phyloP scores from a whole-genome alignment of 305 asterid genomes.

The Fraxinus floribunda region DNA sequence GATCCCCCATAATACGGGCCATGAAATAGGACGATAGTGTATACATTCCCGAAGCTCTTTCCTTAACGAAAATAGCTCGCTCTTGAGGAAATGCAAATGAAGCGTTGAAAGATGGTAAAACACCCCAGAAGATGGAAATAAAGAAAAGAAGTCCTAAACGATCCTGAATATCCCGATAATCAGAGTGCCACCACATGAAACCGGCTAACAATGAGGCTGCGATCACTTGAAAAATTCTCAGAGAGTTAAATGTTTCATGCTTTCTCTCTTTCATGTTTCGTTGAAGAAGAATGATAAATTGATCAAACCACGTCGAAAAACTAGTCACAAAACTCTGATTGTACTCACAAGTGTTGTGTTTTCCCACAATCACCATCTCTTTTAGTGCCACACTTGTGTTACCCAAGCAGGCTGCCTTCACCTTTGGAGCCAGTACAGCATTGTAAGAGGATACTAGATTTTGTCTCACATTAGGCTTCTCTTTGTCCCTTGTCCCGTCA shows the following conservation, averaged over 20 bases:
- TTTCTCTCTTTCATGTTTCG: slow-evolving; percentile 45
- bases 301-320: slow-evolving; percentile 41
- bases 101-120: slow-evolving; percentile 43
- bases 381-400: slow-evolving; percentile 9
- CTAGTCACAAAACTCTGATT: not conserved
- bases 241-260: slow-evolving; percentile 41
- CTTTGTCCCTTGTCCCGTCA: slow-evolving; percentile 47
- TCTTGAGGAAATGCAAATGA: slow-evolving; percentile 48
- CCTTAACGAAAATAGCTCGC: slow-evolving; percentile 42
- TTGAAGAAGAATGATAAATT: slow-evolving; percentile 45
- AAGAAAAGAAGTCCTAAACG: slow-evolving; percentile 55
- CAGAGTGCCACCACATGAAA: slow-evolving; percentile 55
- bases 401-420: slow-evolving; percentile 43
- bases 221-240: slow-evolving; percentile 44
- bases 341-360: slow-evolving; percentile 16
- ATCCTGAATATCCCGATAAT: slow-evolving; percentile 38
- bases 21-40: slow-evolving; percentile 48
- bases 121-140: slow-evolving; percentile 52
- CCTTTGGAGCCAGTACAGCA: slow-evolving; percentile 38
- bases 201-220: slow-evolving; percentile 46
- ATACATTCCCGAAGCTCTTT: slow-evolving; percentile 56
- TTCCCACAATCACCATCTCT: slow-evolving; percentile 17
- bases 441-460: slow-evolving; percentile 39
- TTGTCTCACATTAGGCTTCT: slow-evolving; percentile 40
- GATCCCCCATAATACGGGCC: slow-evolving; percentile 44